Evolutionary conservation across 2,329 filamentous ascomycete genomes (phyloP), one percentile per base, ranked within the genome.

Genomic region (Pezicula rhizophila): DNA sequence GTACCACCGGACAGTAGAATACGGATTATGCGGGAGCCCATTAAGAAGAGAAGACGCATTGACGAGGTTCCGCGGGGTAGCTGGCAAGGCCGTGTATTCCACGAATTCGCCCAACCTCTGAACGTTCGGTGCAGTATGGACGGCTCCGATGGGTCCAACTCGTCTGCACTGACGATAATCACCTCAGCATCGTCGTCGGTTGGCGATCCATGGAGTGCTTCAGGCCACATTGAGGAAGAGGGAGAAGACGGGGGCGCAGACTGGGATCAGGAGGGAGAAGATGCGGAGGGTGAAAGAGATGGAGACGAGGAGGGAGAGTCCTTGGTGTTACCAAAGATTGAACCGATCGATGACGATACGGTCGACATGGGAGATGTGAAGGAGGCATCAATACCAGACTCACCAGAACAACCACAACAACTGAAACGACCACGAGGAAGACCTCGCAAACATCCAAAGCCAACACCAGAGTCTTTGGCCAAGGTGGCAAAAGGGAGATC

Each of bases 401-500:
- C 54, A 17, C 52, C 55, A 39, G 38, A 7, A 42, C 51, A 17
- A 56, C 48, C 14, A 51, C 57, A 14, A 46, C 49, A 49, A 14
- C 35, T 43, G n/a, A 85, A 85, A 68, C 75, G 85, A 60, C 84
- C 84, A 58, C 80, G 90, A 61, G 90, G 90, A 31, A 78, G 90
- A 47, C 90, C 90, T 45, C 78, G 89, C 66, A 95, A 95, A 70
- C 82, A 88, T 35, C 70, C 86, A 15, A 76, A 75, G 20, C 70
- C 76, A 7, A 77, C 81, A 1, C 75, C 78, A 33, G 62, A 72
- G 14, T 69, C 74, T 15, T 69, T 80, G 44, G 79, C 77, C 60
- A 95, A 93, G 64, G 70, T 87, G 45, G 82, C 87, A 50, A 95
- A 95, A 65, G 88, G 87, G 17, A 73, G 82, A 45, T 84, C 82